A percentile compares a stretch with the other conserved stretches of the same genome.
Conservation (phyloP, 768 basidiomycete species). For the Kwoniella heveanensis region DNA sequence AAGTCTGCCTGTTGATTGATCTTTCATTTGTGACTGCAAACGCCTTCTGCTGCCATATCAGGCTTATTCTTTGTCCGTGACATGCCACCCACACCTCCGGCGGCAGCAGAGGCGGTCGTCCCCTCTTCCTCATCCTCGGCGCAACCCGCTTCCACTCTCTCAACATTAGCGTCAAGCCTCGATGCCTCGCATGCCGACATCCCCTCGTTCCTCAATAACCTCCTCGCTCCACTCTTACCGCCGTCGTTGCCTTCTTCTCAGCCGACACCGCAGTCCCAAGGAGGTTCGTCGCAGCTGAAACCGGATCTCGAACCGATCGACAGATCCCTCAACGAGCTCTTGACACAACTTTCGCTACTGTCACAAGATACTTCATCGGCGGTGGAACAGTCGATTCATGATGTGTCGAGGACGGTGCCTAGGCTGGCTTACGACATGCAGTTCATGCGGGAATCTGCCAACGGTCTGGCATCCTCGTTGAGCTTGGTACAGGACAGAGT, state of each 20-base stretch:
- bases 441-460: conserved; percentile 90
- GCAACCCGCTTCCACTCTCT: conserved; percentile 21
- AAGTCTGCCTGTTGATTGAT: no score
- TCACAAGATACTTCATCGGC: conserved; percentile 83
- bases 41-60: no score
- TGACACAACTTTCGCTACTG: conserved; percentile 79
- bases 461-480: conserved; percentile 71
- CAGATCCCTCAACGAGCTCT: conserved; percentile 70
- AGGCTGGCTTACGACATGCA: conserved; percentile 93
- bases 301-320: conserved; percentile 67
- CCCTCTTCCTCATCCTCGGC: background rate
- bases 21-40: no score
- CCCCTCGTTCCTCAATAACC: conserved; percentile 46
- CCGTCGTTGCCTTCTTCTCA: conserved; percentile 8
- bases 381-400: conserved; percentile 85
- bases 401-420: conserved; percentile 87
- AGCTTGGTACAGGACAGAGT: conserved; percentile 64
- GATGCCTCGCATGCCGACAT: conserved; percentile 36
- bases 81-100: background rate
- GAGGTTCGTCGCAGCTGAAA: conserved; percentile 9
- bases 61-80: no score
- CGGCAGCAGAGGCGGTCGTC: background rate
- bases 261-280: background rate
- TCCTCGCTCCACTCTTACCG: conserved; percentile 31
- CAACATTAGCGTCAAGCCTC: conserved; percentile 33